Conservation (phyloP, 140 eudicot species). For the Erigeron philadelphicus region DNA sequence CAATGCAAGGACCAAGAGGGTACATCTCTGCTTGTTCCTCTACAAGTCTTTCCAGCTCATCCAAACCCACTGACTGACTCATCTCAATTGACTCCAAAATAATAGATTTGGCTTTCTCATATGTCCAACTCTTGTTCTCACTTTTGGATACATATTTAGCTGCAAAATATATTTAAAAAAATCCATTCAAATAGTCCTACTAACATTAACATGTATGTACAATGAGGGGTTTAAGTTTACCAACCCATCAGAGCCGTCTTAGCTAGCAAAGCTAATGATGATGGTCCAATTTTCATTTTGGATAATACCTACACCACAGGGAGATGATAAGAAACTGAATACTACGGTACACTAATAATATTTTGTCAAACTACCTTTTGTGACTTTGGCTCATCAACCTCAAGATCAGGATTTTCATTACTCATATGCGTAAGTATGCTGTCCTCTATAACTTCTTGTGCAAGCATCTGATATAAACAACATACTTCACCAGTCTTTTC, state of each 20-base stretch:
- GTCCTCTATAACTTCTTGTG: constrained; percentile 80
- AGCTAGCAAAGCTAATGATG: constrained; percentile 74
- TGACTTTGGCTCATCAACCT: constrained; percentile 51
- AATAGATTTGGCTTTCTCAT: constrained; percentile 59
- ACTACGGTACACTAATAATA: not conserved
- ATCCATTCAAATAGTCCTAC: not conserved
- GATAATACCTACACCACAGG: constrained; percentile 53
- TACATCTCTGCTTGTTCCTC: constrained; percentile 78
- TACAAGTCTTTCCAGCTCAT: constrained; percentile 68
- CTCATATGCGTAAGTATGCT: constrained; percentile 60
- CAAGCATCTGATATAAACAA: constrained; percentile 65
- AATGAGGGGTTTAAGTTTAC: constrained; percentile 25
- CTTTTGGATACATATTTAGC: constrained; percentile 73
- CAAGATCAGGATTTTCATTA: constrained; percentile 48
- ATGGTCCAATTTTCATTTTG: constrained; percentile 74
- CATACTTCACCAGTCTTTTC: not conserved
- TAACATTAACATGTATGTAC: constrained; percentile 10
- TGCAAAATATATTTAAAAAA: constrained; percentile 25
- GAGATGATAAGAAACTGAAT: constrained; percentile 16
- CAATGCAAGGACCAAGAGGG: constrained; percentile 89
- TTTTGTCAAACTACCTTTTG: constrained; percentile 44
- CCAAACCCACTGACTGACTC: constrained; percentile 52
- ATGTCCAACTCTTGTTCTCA: constrained; percentile 67
- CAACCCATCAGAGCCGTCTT: constrained; percentile 83
- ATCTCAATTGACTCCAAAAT: constrained; percentile 79